These are phyloP conservation scores for Noccaea bulbosa DNA, from an alignment of 345 rosid species.

Conservation along the genomic window DNA sequence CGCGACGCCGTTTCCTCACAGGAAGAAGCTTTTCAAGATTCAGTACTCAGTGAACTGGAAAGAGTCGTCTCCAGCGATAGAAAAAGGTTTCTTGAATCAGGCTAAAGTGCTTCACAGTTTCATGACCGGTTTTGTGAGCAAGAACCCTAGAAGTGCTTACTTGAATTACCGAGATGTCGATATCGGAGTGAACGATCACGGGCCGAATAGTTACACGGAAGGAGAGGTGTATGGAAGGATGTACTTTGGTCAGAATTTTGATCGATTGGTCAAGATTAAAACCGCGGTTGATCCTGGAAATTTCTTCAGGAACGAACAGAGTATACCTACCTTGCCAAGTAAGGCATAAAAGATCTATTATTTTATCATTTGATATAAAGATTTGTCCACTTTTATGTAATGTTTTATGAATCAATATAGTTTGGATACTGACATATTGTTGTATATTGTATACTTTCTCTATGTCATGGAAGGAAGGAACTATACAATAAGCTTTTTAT, in stretches of 20 bases:
- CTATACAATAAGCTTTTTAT: background rate
- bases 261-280: constrained; percentile 59
- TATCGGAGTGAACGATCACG: constrained; percentile 47
- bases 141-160: constrained; percentile 65
- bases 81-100: constrained; percentile 32
- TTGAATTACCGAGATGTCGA: constrained; percentile 65
- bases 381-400: constrained; percentile 18
- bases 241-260: constrained; percentile 60
- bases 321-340: constrained; percentile 56
- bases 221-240: constrained; percentile 60
- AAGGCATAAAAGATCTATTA: constrained; percentile 31
- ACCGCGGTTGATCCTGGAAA: constrained; percentile 54
- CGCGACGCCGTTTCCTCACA: constrained; percentile 62
- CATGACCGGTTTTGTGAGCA: constrained; percentile 67
- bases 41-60: constrained; percentile 56
- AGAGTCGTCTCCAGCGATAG: constrained; percentile 42
- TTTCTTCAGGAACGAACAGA: constrained; percentile 63
- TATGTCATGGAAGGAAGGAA: constrained; percentile 22
- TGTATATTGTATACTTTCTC: constrained; percentile 11
- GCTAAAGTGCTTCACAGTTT: constrained; percentile 48
- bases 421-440: constrained; percentile 11
- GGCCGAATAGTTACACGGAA: constrained; percentile 43
- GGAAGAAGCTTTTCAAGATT: constrained; percentile 62
- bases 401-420: constrained; percentile 28
- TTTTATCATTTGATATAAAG: constrained; percentile 13